Base-by-base conservation (phyloP, 305 asterid genomes). In the Ilex paraguariensis region DNA sequence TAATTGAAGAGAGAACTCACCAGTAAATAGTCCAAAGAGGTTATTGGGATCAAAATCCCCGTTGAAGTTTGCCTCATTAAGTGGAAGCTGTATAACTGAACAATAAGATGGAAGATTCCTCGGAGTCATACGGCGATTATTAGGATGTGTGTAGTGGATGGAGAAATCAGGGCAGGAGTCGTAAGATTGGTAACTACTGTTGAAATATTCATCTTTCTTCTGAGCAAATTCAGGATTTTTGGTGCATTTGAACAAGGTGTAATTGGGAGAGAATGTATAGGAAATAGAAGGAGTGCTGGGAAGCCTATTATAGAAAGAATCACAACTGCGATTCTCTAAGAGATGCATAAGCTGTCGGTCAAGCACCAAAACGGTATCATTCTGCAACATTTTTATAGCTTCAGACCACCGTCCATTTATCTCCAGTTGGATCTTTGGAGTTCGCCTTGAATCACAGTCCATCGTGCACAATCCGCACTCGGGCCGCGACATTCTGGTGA, bases 171-270 rank as follows among this genome's bases (percentile, higher is more conserved):
- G 0, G 31, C 30, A 54, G 10, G 0, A 0, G 0, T 13, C 4
- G 57, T 53, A 7, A 14, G 31, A 3, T 3, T 3, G 2, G 3
- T 53, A 3, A 16, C 2, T 1, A 53, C 3, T 2, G 31, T 4
- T 14, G 7, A 14, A 10, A 54, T 54, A 0, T 4, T 3, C 9
- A 0, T 36, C 6, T 36, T 8, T 36, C 42, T 2, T 0, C 9
- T 8, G 42, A 2, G 1, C 2, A 2, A 21, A 5, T 36, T 3
- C 42, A 36, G 42, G 4, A 4, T 3, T 5, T 36, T 8, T 36
- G 4, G 0, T 21, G 61, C 72, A 67, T 54, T 5, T 60, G 31
- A 60, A 67, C 60, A 67, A 60, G 15, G 40, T 67, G 15, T 60
- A 14, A 4, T 15, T 31, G 36, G 53, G 66, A 13, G 10, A 13